Evolutionary conservation across 2,329 filamentous ascomycete genomes (phyloP).

Genomic region (Phyllosticta citriasiana): DNA sequence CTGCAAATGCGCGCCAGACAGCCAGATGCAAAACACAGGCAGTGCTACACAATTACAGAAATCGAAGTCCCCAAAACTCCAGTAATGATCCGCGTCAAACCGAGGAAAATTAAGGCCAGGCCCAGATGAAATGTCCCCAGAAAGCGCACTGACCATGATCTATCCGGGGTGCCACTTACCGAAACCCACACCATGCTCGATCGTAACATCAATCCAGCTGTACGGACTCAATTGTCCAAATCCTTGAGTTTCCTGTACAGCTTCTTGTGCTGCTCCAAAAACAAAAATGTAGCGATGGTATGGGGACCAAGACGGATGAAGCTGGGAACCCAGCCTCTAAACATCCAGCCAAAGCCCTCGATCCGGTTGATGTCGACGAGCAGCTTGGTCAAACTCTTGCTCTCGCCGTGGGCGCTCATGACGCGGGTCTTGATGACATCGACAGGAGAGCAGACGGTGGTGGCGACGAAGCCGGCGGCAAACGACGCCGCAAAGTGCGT

Average conservation of each 20-base stretch:
- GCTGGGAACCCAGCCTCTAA: constrained; percentile 81
- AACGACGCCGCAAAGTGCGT: constrained; percentile 74
- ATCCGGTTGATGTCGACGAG: constrained; percentile 57
- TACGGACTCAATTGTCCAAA: not conserved
- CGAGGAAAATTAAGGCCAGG: not conserved
- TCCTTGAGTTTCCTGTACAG: constrained; percentile 41
- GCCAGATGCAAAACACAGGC: not conserved
- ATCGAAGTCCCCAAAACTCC: not conserved
- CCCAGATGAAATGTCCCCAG: not conserved
- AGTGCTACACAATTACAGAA: not conserved
- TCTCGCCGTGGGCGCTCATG: constrained; percentile 55
- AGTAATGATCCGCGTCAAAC: not conserved
- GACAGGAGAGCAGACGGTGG: constrained; percentile 73
- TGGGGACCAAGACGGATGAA: constrained; percentile 60
- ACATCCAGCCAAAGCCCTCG: constrained; percentile 74
- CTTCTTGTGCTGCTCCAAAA: constrained; percentile 79
- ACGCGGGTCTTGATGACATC: constrained; percentile 85
- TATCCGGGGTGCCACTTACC: not conserved
- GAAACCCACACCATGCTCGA: not conserved
- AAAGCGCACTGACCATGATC: not conserved
- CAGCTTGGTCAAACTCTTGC: constrained; percentile 46
- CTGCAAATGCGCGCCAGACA: constrained; percentile 2
- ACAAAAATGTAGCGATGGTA: constrained; percentile 79
- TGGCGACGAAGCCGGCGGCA: constrained; percentile 71
- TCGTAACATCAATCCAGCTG: too few relatives aligned